phyloP scores from a whole-genome alignment of 2,329 filamentous ascomycete species.

The Curvularia hawaiiensis region DNA sequence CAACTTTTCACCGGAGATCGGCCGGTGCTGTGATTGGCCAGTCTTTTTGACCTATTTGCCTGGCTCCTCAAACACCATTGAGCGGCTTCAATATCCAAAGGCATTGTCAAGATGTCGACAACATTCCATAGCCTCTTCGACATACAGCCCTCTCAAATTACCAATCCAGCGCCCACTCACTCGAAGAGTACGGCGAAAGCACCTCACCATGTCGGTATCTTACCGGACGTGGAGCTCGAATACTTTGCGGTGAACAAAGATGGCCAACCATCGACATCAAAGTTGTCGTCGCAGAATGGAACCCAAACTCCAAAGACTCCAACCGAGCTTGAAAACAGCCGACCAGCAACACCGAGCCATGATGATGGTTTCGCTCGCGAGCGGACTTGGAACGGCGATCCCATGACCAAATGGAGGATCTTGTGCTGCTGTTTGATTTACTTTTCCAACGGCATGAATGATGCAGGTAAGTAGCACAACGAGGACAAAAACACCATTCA shows the following conservation, averaged over 20 bases:
- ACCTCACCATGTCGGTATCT: conserved; percentile 24
- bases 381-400: conserved; percentile 61
- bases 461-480: conserved; percentile 56
- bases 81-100: neutral
- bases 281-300: conserved; percentile 15
- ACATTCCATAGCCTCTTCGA: conserved; percentile 50
- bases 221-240: conserved; percentile 45
- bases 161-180: conserved; percentile 47
- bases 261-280: conserved; percentile 23
- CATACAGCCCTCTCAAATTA: conserved; percentile 48
- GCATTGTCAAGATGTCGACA: conserved; percentile 42
- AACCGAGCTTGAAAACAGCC: conserved; percentile 60
- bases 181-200: conserved; percentile 29
- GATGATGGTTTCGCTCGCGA: conserved; percentile 53
- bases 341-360: conserved; percentile 54
- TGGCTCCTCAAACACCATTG: neutral
- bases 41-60: neutral
- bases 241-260: conserved; percentile 31
- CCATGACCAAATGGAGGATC: conserved; percentile 74
- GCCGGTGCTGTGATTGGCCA: neutral
- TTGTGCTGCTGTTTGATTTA: conserved; percentile 68
- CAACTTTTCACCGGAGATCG: neutral
- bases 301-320: conserved; percentile 40
- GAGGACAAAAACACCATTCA: neutral
- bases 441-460: conserved; percentile 73